A percentile compares a stretch with the other conserved stretches of the same genome.
Conservation (phyloP, 169 alveolate species). For the Babesia caballi region DNA sequence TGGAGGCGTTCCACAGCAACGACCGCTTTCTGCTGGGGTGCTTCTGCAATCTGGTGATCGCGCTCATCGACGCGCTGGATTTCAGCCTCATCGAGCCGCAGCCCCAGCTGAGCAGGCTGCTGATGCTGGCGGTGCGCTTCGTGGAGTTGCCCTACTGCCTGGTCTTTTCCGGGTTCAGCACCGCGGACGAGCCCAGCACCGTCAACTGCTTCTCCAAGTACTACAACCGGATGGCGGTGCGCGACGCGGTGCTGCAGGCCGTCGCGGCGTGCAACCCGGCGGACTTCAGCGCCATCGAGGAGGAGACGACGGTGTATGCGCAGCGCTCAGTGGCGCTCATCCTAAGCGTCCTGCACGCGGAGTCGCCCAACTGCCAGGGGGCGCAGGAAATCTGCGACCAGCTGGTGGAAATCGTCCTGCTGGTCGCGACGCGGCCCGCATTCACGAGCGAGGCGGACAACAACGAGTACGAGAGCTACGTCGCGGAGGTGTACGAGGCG, state of each 20-base stretch:
- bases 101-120: constrained; percentile 2
- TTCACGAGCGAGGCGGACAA: constrained; percentile 9
- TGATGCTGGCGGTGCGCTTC: constrained; percentile 3
- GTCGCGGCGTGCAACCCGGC: constrained; percentile 4
- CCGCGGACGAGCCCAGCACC: constrained; percentile 9
- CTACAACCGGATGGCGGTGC: constrained; percentile 29
- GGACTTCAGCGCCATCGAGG: constrained; percentile 18
- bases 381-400: constrained; percentile 5
- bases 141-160: constrained; percentile 53
- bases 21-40: constrained; percentile 19
- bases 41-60: constrained; percentile 20
- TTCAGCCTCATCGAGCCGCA: not conserved
- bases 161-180: constrained; percentile 9
- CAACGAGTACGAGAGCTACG: constrained; percentile 38
- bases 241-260: not conserved
- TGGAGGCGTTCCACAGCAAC: constrained; percentile 17
- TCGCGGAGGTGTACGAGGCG: constrained; percentile 9
- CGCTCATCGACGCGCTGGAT: constrained; percentile 30
- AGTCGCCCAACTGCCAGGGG: constrained; percentile 20
- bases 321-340: not conserved
- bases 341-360: not conserved
- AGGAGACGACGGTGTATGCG: constrained; percentile 11
- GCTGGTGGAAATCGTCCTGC: constrained; percentile 27
- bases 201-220: constrained; percentile 24
- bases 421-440: constrained; percentile 17